phyloP scores from a whole-genome alignment of 2,329 filamentous ascomycete genomes.

The Alternaria sp. region DNA sequence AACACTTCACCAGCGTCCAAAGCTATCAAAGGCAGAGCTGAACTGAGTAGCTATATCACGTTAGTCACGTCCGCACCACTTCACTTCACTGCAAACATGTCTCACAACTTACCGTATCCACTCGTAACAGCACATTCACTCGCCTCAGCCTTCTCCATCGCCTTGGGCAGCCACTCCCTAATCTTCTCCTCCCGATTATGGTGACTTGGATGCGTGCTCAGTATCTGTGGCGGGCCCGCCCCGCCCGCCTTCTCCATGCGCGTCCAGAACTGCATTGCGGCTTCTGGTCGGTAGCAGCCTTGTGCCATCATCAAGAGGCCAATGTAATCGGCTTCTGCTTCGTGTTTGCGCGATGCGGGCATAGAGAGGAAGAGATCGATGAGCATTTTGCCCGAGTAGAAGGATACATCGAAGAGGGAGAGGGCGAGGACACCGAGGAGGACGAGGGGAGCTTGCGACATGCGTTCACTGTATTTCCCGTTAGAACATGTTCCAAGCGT shows the following conservation, averaged over 20 bases:
- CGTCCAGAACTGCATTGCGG: conserved; percentile 69
- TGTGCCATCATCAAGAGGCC: conserved; percentile 84
- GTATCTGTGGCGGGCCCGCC: conserved; percentile 69
- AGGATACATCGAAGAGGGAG: conserved; percentile 53
- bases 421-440: conserved; percentile 51
- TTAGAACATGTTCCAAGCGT: background rate
- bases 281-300: conserved; percentile 76
- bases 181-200: conserved; percentile 72
- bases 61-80: conserved; percentile 1
- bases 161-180: conserved; percentile 61
- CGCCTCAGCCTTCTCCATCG: conserved; percentile 49
- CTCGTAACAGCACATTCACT: conserved; percentile 40
- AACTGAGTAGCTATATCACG: conserved; percentile 18
- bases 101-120: conserved; percentile 29
- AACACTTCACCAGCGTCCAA: conserved; percentile 22
- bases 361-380: conserved; percentile 70
- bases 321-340: conserved; percentile 81
- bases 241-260: conserved; percentile 67
- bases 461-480: conserved; percentile 60
- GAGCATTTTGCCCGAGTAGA: conserved; percentile 54
- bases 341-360: conserved; percentile 75
- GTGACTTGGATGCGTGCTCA: conserved; percentile 80
- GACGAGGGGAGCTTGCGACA: conserved; percentile 58
- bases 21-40: conserved; percentile 19
- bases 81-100: background rate